These are phyloP conservation scores for Meyerozyma guilliermondii DNA, from an alignment of 1,139 yeast genomes.

Conservation along the genomic window DNA sequence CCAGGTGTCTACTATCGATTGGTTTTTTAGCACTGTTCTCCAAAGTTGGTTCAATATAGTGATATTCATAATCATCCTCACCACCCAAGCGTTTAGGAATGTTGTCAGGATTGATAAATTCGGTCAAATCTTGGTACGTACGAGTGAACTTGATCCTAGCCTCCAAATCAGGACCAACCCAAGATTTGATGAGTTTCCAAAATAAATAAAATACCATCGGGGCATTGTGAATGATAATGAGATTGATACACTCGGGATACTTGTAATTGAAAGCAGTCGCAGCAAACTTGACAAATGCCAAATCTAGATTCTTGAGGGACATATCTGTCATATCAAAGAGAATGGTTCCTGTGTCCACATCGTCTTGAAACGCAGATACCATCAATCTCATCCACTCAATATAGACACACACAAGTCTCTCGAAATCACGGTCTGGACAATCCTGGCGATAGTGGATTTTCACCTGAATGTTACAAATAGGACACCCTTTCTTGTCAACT, in stretches of 20 bases:
- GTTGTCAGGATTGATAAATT: constrained; percentile 47
- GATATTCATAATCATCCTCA: constrained; percentile 46
- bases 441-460: constrained; percentile 66
- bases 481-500: constrained; percentile 57
- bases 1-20: constrained; percentile 25
- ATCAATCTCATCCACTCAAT: constrained; percentile 69
- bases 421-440: constrained; percentile 64
- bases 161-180: constrained; percentile 90
- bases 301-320: constrained; percentile 77
- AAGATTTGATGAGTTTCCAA: constrained; percentile 78
- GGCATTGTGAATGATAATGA: constrained; percentile 74
- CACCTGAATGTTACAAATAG: constrained; percentile 70
- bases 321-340: constrained; percentile 75
- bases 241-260: constrained; percentile 81
- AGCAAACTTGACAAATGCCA: constrained; percentile 73
- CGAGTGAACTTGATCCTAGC: constrained; percentile 74
- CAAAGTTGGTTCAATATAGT: constrained; percentile 48
- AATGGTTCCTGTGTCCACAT: constrained; percentile 66
- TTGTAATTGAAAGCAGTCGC: constrained; percentile 78
- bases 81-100: constrained; percentile 71
- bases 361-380: constrained; percentile 41
- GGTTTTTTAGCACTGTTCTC: constrained; percentile 24
- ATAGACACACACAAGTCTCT: constrained; percentile 56
- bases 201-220: constrained; percentile 88
- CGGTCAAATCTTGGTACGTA: constrained; percentile 49